Percentiles rank a stretch among this genome's conserved stretches.
phyloP scores from a whole-genome alignment of 2,329 filamentous ascomycete genomes.

The Penicillium oxalicum region DNA sequence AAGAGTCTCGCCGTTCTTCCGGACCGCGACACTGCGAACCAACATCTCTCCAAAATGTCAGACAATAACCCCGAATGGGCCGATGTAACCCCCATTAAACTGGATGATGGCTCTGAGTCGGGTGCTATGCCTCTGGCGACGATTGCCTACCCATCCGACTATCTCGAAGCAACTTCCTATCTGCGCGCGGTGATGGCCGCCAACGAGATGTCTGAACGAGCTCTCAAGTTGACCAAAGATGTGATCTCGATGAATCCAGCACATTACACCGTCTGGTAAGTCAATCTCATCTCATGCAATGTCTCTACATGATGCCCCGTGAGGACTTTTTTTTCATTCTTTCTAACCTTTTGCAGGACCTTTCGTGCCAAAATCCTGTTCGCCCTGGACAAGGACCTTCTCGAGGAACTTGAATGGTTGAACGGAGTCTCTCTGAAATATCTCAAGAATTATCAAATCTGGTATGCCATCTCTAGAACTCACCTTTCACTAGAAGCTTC shows the following conservation, averaged over 20 bases:
- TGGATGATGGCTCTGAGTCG: slow-evolving; percentile 64
- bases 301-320: no score
- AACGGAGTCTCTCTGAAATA: slow-evolving; percentile 75
- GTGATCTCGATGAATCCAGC: slow-evolving; percentile 91
- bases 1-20: no score
- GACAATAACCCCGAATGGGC: slow-evolving; percentile 68
- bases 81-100: slow-evolving; percentile 74
- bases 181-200: slow-evolving; percentile 86
- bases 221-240: slow-evolving; percentile 74
- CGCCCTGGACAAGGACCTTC: slow-evolving; percentile 58
- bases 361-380: slow-evolving; percentile 79
- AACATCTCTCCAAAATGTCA: slow-evolving; percentile 18
- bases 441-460: slow-evolving; percentile 99
- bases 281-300: slow-evolving; percentile 3
- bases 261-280: slow-evolving; percentile 92
- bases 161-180: slow-evolving; percentile 88
- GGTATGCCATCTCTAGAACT: slow-evolving; percentile 41
- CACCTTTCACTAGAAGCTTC: no score
- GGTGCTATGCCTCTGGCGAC: slow-evolving; percentile 65
- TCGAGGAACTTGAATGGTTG: slow-evolving; percentile 75
- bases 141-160: slow-evolving; percentile 86
- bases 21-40: slow-evolving; percentile 2
- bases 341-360: slow-evolving; percentile 47
- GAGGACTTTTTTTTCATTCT: no score
- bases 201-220: slow-evolving; percentile 75